These are phyloP conservation scores for Clarireedia sp. DNA, from an alignment of 2,329 filamentous ascomycete species.

Conservation along the genomic window DNA sequence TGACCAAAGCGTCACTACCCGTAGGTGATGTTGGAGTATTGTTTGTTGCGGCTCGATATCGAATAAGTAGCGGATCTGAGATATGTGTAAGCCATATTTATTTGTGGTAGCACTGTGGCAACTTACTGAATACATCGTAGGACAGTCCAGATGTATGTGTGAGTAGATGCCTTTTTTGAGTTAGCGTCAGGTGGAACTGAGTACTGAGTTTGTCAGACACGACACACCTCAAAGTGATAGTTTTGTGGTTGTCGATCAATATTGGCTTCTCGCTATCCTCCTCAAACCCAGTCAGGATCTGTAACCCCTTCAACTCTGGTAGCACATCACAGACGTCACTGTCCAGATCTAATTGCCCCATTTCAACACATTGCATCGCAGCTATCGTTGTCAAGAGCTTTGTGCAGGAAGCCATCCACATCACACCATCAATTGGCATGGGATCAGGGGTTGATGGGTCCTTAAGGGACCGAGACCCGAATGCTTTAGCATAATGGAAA, in stretches of 20 bases:
- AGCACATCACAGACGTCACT: constrained; percentile 30
- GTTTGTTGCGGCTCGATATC: constrained; percentile 10
- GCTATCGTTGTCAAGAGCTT: constrained; percentile 46
- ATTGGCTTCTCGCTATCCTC: constrained; percentile 16
- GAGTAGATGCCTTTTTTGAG: constrained; percentile 18
- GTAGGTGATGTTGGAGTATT: not conserved
- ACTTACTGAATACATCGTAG: constrained; percentile 22
- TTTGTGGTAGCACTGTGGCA: not conserved
- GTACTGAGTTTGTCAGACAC: not conserved
- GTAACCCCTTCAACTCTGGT: constrained; percentile 22
- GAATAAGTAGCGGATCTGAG: constrained; percentile 5
- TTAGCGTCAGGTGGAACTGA: not conserved
- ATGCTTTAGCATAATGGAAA: constrained; percentile 31
- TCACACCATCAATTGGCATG: constrained; percentile 53
- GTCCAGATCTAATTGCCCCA: constrained; percentile 40
- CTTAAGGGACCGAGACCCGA: constrained; percentile 36
- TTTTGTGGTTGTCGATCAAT: constrained; percentile 16
- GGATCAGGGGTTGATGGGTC: constrained; percentile 44
- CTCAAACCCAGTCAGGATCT: constrained; percentile 24
- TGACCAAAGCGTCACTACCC: not conserved
- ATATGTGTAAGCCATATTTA: not conserved
- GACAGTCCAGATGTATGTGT: constrained; percentile 23
- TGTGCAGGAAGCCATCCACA: constrained; percentile 52
- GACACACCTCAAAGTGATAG: constrained; percentile 25
- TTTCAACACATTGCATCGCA: constrained; percentile 50